Evolutionary conservation across 176 grass and related monocot genomes (phyloP).

Genomic region (Luzula sylvatica): DNA sequence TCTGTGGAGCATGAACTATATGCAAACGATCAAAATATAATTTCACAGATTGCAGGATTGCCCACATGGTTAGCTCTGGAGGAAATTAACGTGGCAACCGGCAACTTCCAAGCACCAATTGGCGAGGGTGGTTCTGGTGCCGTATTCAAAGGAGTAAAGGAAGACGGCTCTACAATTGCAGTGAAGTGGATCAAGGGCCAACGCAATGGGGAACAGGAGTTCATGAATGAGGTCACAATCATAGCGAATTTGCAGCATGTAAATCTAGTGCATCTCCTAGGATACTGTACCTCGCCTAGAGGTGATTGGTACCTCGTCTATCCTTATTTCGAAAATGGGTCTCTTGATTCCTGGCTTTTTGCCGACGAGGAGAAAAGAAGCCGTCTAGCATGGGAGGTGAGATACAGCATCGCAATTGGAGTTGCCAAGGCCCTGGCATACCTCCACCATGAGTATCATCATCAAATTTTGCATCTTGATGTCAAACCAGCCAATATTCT

Average conservation of each 20-base stretch:
- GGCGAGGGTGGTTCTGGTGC: constrained; percentile 36
- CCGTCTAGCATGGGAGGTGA: constrained; percentile 31
- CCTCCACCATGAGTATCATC: constrained; percentile 45
- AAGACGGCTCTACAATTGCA: constrained; percentile 40
- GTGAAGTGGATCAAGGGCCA: constrained; percentile 32
- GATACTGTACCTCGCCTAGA: constrained; percentile 25
- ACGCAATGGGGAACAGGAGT: constrained; percentile 26
- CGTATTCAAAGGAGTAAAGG: constrained; percentile 34
- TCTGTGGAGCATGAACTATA: background rate
- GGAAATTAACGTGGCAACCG: constrained; percentile 7
- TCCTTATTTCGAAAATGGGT: constrained; percentile 40
- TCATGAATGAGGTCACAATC: constrained; percentile 29
- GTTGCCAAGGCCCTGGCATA: constrained; percentile 50
- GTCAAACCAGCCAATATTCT: constrained; percentile 69
- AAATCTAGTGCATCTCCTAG: constrained; percentile 40
- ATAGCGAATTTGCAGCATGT: constrained; percentile 41
- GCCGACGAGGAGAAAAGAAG: constrained; percentile 1
- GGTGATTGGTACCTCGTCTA: constrained; percentile 40
- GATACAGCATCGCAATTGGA: constrained; percentile 21
- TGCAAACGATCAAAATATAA: background rate
- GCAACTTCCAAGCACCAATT: constrained; percentile 24
- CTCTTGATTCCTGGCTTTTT: constrained; percentile 47
- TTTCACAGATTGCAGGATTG: constrained; percentile 5
- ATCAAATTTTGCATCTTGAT: constrained; percentile 47
- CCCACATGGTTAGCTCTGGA: constrained; percentile 1